A percentile compares a stretch with the other conserved stretches of the same genome.
phyloP scores from a whole-genome alignment of 2,329 filamentous ascomycete species.

The Colletotrichum sp. region DNA sequence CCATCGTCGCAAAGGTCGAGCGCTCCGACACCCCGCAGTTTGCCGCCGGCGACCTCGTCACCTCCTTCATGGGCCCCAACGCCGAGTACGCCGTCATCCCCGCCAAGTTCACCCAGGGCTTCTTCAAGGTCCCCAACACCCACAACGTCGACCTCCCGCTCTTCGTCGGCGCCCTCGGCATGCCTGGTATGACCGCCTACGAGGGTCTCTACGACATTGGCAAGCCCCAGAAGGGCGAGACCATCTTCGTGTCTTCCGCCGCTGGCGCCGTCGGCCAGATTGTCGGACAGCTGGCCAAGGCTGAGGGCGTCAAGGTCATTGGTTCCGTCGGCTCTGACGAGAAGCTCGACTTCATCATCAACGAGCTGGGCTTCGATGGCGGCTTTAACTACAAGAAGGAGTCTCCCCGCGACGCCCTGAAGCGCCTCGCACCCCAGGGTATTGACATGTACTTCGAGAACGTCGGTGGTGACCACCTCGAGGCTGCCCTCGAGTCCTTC shows the following conservation, averaged over 20 bases:
- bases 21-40: conserved; percentile 66
- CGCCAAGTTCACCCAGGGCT: conserved; percentile 9
- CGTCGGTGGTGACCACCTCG: conserved; percentile 57
- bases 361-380: conserved; percentile 57
- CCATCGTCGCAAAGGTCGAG: conserved; percentile 70
- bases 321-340: conserved; percentile 81
- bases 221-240: conserved; percentile 69
- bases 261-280: conserved; percentile 83
- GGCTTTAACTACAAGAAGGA: conserved; percentile 94
- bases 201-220: conserved; percentile 72
- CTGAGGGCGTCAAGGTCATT: conserved; percentile 79
- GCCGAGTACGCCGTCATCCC: conserved; percentile 66
- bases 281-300: conserved; percentile 84
- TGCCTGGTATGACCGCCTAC: conserved; percentile 71
- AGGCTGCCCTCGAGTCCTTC: conserved; percentile 48
- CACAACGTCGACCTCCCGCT: conserved; percentile 67
- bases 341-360: conserved; percentile 72
- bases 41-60: conserved; percentile 55
- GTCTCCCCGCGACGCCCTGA: conserved; percentile 69
- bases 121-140: conserved; percentile 65
- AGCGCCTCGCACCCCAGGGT: conserved; percentile 75
- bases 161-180: conserved; percentile 74
- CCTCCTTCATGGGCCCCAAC: conserved; percentile 53
- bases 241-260: conserved; percentile 82
- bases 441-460: conserved; percentile 72